phyloP scores from a whole-genome alignment of 805 yeast genomes.

The Teunomyces funiuensis region DNA sequence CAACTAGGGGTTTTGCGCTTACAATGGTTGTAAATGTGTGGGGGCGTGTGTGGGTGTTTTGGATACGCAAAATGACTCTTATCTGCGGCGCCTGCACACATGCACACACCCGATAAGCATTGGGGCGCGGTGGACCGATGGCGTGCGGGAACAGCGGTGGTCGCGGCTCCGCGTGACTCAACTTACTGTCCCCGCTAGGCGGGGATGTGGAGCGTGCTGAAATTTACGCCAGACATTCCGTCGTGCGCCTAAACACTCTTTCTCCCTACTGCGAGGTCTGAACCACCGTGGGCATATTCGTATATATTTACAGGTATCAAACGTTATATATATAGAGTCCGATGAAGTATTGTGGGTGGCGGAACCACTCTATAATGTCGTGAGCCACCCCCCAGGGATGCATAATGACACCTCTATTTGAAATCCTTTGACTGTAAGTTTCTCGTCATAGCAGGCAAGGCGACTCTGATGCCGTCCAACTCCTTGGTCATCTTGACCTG shows the following conservation, averaged over 20 bases:
- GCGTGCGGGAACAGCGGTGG: too few species aligned
- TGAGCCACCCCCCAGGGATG: not conserved
- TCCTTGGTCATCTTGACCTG: conserved; percentile 88
- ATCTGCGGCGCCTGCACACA: not conserved
- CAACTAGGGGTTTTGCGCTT: not conserved
- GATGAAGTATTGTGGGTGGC: not conserved
- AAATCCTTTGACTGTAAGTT: conserved; percentile 85
- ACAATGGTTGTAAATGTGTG: not conserved
- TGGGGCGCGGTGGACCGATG: too few species aligned
- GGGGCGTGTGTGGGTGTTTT: not conserved
- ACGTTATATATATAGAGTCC: not conserved
- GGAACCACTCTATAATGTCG: not conserved
- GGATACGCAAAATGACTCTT: not conserved
- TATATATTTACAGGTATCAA: conserved; percentile 2
- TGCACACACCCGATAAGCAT: too few species aligned
- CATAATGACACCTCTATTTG: conserved; percentile 9
- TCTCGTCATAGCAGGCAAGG: conserved; percentile 96
- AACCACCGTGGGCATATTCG: not conserved
- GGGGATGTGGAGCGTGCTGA: not conserved
- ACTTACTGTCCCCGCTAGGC: too few species aligned
- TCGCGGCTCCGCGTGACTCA: conserved; percentile 3
- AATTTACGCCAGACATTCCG: not conserved
- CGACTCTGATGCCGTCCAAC: conserved; percentile 90
- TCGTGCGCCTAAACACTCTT: too few species aligned
- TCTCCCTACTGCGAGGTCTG: too few species aligned